phyloP scores from a whole-genome alignment of 2,329 filamentous ascomycete genomes.

The Biscogniauxia marginata region DNA sequence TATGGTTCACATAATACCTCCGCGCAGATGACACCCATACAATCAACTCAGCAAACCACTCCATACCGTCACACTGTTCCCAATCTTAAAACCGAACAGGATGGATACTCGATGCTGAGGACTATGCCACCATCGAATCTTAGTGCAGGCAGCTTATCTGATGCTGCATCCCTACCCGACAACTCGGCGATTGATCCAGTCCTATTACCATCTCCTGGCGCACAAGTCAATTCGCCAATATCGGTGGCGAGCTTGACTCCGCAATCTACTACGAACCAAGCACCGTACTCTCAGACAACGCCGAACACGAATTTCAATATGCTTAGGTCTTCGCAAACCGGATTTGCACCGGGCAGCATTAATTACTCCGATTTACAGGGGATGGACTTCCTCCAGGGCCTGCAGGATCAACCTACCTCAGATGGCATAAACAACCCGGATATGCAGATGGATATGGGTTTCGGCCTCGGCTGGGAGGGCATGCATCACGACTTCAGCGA shows the following conservation, averaged over 20 bases:
- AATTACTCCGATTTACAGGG: slow-evolving; percentile 50
- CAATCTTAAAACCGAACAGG: slow-evolving; percentile 38
- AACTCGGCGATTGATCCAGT: slow-evolving; percentile 42
- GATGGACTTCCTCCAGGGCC: slow-evolving; percentile 53
- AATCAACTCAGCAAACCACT: slow-evolving; percentile 20
- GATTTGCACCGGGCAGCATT: slow-evolving; percentile 29
- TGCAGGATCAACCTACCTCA: slow-evolving; percentile 34
- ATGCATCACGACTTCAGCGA: slow-evolving; percentile 63
- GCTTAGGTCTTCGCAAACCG: slow-evolving; percentile 26
- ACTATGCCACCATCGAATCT: slow-evolving; percentile 41
- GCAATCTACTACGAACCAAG: slow-evolving; percentile 28
- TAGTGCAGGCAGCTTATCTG: slow-evolving; percentile 38
- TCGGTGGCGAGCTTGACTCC: slow-evolving; percentile 35
- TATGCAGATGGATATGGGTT: slow-evolving; percentile 61
- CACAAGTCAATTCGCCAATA: slow-evolving; percentile 35
- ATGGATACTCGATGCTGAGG: slow-evolving; percentile 39
- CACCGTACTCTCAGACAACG: slow-evolving; percentile 18
- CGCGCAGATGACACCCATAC: slow-evolving; percentile 25
- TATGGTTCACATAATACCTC: slow-evolving; percentile 23
- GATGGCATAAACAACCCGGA: slow-evolving; percentile 37
- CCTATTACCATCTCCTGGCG: slow-evolving; percentile 45
- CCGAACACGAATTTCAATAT: slow-evolving; percentile 25
- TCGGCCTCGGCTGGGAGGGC: slow-evolving; percentile 64
- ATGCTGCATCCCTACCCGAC: slow-evolving; percentile 34
- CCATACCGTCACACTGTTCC: slow-evolving; percentile 31